A percentile compares a stretch with the other conserved stretches of the same genome.
Evolutionary conservation across 2,329 filamentous ascomycete species (phyloP).

Genomic region (Cladophialophora psammophila): DNA sequence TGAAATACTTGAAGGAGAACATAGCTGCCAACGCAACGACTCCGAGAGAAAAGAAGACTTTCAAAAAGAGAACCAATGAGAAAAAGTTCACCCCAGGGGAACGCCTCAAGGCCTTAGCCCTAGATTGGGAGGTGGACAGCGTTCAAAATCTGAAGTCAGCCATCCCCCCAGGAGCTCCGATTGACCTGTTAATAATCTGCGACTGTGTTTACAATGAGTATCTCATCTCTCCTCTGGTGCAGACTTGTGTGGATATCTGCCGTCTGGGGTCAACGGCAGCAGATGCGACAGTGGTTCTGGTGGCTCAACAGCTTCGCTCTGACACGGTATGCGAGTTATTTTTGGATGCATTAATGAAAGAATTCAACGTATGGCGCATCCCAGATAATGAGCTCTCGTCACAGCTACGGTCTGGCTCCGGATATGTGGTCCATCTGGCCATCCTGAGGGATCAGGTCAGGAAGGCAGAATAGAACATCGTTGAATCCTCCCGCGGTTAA

Average conservation of each 20-base stretch:
- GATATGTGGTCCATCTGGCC: conserved; percentile 84
- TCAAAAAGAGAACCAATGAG: conserved; percentile 30
- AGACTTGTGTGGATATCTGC: conserved; percentile 79
- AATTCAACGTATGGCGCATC: conserved; percentile 79
- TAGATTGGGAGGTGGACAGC: conserved; percentile 81
- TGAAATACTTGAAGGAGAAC: conserved; percentile 78
- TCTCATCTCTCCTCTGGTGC: conserved; percentile 80
- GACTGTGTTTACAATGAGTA: conserved; percentile 97
- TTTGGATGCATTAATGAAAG: conserved; percentile 70
- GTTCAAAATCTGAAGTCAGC: conserved; percentile 46
- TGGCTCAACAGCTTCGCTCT: conserved; percentile 88
- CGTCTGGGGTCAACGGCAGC: conserved; percentile 56
- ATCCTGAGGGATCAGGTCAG: conserved; percentile 55
- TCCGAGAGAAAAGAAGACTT: neutral
- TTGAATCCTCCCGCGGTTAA: neutral
- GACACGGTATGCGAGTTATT: conserved; percentile 85
- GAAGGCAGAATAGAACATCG: neutral
- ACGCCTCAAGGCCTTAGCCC: conserved; percentile 48
- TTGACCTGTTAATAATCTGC: conserved; percentile 81
- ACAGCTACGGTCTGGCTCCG: conserved; percentile 68
- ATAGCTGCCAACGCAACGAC: conserved; percentile 57
- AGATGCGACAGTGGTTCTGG: conserved; percentile 72
- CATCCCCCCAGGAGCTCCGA: conserved; percentile 46
- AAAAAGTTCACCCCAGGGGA: conserved; percentile 25
- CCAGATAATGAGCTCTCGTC: conserved; percentile 67